These are phyloP conservation scores for Salvia miltiorrhiza DNA, from an alignment of 257 asterid species.

Conservation along the genomic window DNA sequence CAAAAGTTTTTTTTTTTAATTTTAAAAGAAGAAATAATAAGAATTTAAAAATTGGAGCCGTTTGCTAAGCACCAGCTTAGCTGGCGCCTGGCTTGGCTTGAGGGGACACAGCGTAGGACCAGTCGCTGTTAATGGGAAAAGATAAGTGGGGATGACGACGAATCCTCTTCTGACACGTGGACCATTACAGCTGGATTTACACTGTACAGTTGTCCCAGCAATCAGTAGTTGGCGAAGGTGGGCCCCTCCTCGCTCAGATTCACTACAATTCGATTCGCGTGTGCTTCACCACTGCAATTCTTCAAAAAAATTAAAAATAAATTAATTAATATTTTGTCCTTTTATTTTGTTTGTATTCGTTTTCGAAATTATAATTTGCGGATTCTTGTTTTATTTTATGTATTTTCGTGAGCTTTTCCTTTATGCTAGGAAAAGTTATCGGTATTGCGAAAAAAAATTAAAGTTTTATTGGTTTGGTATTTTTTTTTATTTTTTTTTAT, in stretches of 20 bases:
- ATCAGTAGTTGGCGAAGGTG: constrained; percentile 27
- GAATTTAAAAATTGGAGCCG: constrained; percentile 33
- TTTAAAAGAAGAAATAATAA: too few species aligned
- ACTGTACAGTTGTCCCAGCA: constrained; percentile 54
- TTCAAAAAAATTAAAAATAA: too few species aligned
- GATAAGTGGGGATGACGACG: constrained; percentile 25
- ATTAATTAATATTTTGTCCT: too few species aligned
- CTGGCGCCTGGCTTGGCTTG: constrained; percentile 27
- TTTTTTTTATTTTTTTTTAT: too few species aligned
- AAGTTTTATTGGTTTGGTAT: too few species aligned
- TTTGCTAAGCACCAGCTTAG: constrained; percentile 31
- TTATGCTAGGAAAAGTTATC: too few species aligned
- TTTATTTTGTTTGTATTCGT: neutral
- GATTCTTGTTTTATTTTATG: neutral
- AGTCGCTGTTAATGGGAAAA: constrained; percentile 50
- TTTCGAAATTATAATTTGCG: neutral
- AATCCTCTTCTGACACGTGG: constrained; percentile 36
- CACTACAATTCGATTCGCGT: constrained; percentile 32
- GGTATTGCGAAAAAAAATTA: neutral
- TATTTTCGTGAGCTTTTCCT: neutral
- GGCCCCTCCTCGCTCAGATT: neutral
- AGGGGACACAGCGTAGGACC: constrained; percentile 35
- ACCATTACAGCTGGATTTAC: constrained; percentile 47
- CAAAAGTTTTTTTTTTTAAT: too few species aligned
- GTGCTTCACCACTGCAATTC: constrained; percentile 13